Conservation (phyloP, 257 asterid species). For the Ligustrum vulgare region DNA sequence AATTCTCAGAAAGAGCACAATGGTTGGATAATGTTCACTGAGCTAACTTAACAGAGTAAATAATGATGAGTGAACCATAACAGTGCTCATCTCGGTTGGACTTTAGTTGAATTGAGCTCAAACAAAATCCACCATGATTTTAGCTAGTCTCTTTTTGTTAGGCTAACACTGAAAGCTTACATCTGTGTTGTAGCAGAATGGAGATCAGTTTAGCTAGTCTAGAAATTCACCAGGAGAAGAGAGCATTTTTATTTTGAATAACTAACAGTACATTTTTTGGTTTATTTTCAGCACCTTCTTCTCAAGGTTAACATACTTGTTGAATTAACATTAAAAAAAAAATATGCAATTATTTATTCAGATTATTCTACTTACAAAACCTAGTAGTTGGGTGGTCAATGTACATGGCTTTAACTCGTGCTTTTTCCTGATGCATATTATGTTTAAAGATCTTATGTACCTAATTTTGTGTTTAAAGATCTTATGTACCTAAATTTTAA, state of each 20-base stretch:
- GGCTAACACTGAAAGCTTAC: background rate
- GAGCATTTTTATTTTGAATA: background rate
- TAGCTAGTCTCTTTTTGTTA: background rate
- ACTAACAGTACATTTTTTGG: too few species aligned
- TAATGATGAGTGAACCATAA: background rate
- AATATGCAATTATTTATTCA: background rate
- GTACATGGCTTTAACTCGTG: too few species aligned
- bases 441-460: too few species aligned
- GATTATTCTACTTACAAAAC: too few species aligned
- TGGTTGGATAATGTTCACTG: background rate
- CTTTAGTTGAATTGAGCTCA: background rate
- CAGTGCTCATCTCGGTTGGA: background rate
- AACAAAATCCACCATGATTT: background rate
- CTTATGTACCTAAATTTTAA: too few species aligned
- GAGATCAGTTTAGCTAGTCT: background rate
- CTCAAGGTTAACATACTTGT: background rate
- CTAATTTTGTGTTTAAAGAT: too few species aligned
- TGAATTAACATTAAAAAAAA: background rate
- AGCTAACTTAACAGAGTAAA: background rate
- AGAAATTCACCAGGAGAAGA: background rate
- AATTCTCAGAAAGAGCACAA: background rate
- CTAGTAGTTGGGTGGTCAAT: too few species aligned
- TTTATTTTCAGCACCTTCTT: background rate
- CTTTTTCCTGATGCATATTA: too few species aligned
- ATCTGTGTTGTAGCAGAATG: background rate